phyloP scores from a whole-genome alignment of 768 basidiomycete genomes.

The Boletus subparvulus region DNA sequence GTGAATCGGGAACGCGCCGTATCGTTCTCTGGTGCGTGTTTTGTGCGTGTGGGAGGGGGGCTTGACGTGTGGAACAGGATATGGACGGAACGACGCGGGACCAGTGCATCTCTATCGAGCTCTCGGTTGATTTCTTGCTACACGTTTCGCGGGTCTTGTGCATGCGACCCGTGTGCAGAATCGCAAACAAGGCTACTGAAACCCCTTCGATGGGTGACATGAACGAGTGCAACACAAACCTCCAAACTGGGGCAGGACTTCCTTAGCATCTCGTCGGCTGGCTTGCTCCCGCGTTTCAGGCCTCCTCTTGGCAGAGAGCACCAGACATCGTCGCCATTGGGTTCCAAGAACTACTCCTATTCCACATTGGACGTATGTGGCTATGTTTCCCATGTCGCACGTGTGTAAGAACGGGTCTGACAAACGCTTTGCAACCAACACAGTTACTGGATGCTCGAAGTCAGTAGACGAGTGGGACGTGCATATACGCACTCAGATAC shows the following conservation, averaged over 20 bases:
- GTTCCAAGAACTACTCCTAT: constrained; percentile 89
- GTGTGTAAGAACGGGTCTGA: neutral
- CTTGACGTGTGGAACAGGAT: too few species aligned
- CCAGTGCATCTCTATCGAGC: too few species aligned
- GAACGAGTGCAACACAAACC: constrained; percentile 76
- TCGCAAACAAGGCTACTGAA: too few species aligned
- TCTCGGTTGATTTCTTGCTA: too few species aligned
- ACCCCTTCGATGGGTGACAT: neutral
- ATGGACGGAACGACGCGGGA: too few species aligned
- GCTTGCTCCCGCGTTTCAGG: constrained; percentile 80
- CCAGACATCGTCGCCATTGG: constrained; percentile 90
- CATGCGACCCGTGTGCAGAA: too few species aligned
- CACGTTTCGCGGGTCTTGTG: too few species aligned
- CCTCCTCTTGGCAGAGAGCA: constrained; percentile 59
- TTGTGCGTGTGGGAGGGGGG: too few species aligned
- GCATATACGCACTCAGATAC: constrained; percentile 74
- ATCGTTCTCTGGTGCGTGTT: too few species aligned
- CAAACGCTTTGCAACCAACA: constrained; percentile 5
- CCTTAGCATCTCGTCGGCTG: constrained; percentile 90
- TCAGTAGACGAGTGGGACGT: constrained; percentile 62
- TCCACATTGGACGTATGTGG: constrained; percentile 79
- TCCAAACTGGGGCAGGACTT: constrained; percentile 70
- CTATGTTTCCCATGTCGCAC: neutral
- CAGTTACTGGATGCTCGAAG: constrained; percentile 64
- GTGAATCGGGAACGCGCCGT: too few species aligned